Evolutionary conservation across 2,329 filamentous ascomycete species (phyloP).

Genomic region (Colletotrichum orbiculare): DNA sequence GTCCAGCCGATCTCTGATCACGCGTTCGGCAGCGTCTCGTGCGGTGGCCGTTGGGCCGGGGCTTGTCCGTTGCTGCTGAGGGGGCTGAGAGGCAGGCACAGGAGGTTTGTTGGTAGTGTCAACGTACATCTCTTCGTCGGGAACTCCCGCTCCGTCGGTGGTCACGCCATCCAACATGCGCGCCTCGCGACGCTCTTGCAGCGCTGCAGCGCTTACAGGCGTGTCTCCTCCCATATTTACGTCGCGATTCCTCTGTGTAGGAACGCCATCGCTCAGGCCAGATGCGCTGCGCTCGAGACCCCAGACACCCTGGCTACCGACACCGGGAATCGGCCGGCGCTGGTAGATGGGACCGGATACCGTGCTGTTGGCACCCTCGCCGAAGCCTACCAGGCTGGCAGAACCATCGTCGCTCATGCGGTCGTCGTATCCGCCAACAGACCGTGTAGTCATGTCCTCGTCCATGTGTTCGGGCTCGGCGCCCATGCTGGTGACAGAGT

Average conservation of each 20-base stretch:
- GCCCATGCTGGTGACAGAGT: constrained; percentile 67
- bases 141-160: constrained; percentile 59
- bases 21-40: constrained; percentile 72
- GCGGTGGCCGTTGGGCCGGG: constrained; percentile 41
- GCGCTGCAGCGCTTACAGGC: constrained; percentile 56
- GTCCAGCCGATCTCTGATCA: constrained; percentile 70
- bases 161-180: constrained; percentile 76
- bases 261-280: constrained; percentile 59
- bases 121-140: constrained; percentile 66
- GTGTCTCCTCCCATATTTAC: constrained; percentile 50
- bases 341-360: constrained; percentile 82
- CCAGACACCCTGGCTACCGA: constrained; percentile 47
- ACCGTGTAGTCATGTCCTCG: constrained; percentile 60
- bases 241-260: constrained; percentile 48
- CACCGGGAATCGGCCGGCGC: constrained; percentile 57
- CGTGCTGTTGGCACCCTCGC: constrained; percentile 89
- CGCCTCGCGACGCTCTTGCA: constrained; percentile 68
- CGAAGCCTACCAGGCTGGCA: constrained; percentile 89
- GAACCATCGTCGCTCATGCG: constrained; percentile 88
- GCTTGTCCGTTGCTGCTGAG: constrained; percentile 32
- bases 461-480: constrained; percentile 61
- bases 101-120: constrained; percentile 73
- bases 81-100: constrained; percentile 54
- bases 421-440: constrained; percentile 67
- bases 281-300: constrained; percentile 63